Percentiles rank a stretch among this genome's conserved stretches.
Conservation (phyloP, 805 yeast species). For the Saccharomycopsis capsularis region DNA sequence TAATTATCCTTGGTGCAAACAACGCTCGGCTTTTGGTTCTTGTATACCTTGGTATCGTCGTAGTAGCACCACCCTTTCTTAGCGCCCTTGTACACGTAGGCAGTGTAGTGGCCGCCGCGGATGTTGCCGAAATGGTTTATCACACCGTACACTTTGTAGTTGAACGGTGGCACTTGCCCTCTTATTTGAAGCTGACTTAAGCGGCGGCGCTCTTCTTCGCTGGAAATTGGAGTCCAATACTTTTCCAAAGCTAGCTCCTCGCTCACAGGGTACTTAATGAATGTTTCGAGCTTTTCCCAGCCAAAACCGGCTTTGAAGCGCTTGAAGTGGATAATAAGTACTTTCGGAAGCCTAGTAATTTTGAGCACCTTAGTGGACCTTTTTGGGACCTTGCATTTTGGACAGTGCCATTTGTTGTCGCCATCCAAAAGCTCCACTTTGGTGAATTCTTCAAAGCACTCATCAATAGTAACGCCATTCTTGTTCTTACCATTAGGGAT, state of each 20-base stretch:
- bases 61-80: conserved; percentile 69
- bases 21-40: conserved; percentile 40
- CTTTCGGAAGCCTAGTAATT: conserved; percentile 71
- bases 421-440: conserved; percentile 67
- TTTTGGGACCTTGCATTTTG: conserved; percentile 58
- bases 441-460: conserved; percentile 73
- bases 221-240: conserved; percentile 56
- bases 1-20: conserved; percentile 74
- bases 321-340: conserved; percentile 78
- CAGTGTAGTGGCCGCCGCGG: conserved; percentile 83
- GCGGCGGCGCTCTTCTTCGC: conserved; percentile 37
- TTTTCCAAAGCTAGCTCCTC: conserved; percentile 40
- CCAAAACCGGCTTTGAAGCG: conserved; percentile 53
- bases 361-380: conserved; percentile 61
- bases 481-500: conserved; percentile 43
- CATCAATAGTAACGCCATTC: conserved; percentile 35
- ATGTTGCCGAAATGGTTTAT: conserved; percentile 80
- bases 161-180: conserved; percentile 76
- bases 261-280: conserved; percentile 59
- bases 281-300: conserved; percentile 52
- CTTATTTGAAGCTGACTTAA: conserved; percentile 51
- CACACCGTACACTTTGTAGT: conserved; percentile 70
- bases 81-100: conserved; percentile 61
- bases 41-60: conserved; percentile 69
- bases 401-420: conserved; percentile 81